Base-by-base conservation (phyloP, 1,284 basidiomycete genomes). In the Papiliotrema terrestris region DNA sequence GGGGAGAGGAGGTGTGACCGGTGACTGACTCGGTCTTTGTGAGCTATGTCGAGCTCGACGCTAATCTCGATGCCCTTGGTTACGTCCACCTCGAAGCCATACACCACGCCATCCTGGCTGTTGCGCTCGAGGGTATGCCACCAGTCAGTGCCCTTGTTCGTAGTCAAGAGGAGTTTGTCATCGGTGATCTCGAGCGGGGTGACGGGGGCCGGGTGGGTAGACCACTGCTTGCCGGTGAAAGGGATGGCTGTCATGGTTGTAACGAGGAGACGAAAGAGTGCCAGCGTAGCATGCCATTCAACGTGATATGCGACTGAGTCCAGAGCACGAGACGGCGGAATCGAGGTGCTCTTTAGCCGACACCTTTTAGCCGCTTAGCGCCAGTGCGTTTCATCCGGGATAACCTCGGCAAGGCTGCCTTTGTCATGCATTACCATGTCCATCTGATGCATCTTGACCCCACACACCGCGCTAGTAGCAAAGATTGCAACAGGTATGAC, bases 131-230 rank as follows among this genome's bases (percentile, higher is more conserved):
- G 46, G n/a, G 25, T 54, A 26, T 46, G 19, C 45, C 46, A 54
- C 46, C 45, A 49, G 41, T 54, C 52, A 5, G 45, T 54, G 15
- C 26, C 35, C 15, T 48, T 49, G 6, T 56, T 52, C 6, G 35
- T 22, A 6, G 32, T 42, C 6, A 60, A 5, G 14, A 49, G 48
- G 26, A 50, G 48, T 17, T 23, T 35, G 32, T 57, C 52, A 32
- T 32, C 26, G 25, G 48, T 22, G 49, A 54, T 35, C 8, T 44
- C 26, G 22, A 53, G 22, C 17, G 51, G 25, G 13, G 19, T 54
- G 11, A 51, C 47, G 45, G 57, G 54, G 9, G 23, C 17, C 15
- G 38, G 25, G 15, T 9, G 17, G 19, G 29, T 14, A 43, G 20
- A 29, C 45, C 45, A 54, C 20, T 39, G 22, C 5, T 36, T 29